A percentile compares a stretch with the other conserved stretches of the same genome.
These are phyloP conservation scores for Hibiscus syriacus DNA, from an alignment of 345 rosid genomes.

Conservation along the genomic window DNA sequence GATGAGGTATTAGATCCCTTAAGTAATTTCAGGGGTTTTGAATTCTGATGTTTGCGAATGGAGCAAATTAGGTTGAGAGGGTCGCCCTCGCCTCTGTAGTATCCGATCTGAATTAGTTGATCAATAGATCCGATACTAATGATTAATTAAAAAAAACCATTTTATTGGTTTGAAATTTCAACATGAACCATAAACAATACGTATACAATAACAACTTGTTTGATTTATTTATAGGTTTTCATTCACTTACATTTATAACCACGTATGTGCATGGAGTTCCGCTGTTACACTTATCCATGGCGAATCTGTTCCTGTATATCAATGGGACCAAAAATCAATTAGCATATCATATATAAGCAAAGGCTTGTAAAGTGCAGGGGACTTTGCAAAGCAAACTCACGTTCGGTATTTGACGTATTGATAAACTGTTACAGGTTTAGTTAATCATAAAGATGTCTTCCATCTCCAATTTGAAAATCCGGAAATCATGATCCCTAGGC, in stretches of 20 bases:
- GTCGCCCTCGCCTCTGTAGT: no score
- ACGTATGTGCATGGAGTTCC: neutral
- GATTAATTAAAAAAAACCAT: no score
- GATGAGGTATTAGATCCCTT: no score
- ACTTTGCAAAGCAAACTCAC: slow-evolving; percentile 38
- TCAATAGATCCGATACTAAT: no score
- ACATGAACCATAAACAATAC: slow-evolving; percentile 1
- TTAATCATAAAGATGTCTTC: slow-evolving; percentile 70
- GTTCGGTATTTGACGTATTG: slow-evolving; percentile 52
- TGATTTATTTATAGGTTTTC: neutral
- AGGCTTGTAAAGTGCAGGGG: slow-evolving; percentile 4
- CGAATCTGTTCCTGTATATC: slow-evolving; percentile 21
- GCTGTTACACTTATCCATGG: slow-evolving; percentile 9
- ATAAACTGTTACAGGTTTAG: slow-evolving; percentile 69
- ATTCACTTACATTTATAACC: neutral
- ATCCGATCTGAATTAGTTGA: no score
- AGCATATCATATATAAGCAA: neutral
- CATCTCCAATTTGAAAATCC: slow-evolving; percentile 62
- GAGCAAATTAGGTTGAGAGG: no score
- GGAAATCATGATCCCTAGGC: slow-evolving; percentile 73
- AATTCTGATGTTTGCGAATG: no score
- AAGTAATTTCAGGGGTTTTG: no score
- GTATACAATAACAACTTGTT: neutral
- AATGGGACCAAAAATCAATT: slow-evolving; percentile 8
- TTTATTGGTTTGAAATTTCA: slow-evolving; percentile 1